Evolutionary conservation across 257 asterid genomes (phyloP).

Genomic region (Capsicum rhomboideum): DNA sequence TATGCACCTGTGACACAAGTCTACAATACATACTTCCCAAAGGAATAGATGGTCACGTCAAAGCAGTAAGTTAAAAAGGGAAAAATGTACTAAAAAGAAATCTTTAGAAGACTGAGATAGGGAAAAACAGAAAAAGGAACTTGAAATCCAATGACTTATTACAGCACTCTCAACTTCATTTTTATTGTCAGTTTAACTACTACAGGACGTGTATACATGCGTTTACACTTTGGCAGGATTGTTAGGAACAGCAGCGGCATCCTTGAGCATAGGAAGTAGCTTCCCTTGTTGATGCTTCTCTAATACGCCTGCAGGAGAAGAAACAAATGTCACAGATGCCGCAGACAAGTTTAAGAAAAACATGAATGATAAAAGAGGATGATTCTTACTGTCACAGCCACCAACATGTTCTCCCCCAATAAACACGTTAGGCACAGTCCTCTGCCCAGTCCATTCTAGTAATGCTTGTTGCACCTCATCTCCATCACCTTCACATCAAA

Average conservation of each 20-base stretch:
- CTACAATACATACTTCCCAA: not conserved
- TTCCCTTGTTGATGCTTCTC: constrained; percentile 48
- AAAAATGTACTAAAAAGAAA: not conserved
- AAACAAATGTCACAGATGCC: not conserved
- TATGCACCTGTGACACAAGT: not conserved
- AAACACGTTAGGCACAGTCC: constrained; percentile 80
- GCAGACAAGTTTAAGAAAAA: not conserved
- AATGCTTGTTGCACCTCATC: constrained; percentile 57
- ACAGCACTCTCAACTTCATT: not conserved
- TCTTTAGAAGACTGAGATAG: not conserved
- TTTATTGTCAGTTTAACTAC: not conserved
- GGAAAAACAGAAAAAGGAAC: not conserved
- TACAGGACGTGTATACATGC: not conserved
- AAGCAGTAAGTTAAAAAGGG: not conserved
- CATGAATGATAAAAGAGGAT: not conserved
- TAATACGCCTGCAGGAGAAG: constrained; percentile 22
- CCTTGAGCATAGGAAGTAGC: constrained; percentile 53
- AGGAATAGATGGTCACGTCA: not conserved
- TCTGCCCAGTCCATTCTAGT: constrained; percentile 73
- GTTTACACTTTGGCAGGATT: constrained; percentile 17
- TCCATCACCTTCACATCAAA: constrained; percentile 49
- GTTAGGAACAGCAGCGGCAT: constrained; percentile 53
- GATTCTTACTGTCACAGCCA: constrained; percentile 62
- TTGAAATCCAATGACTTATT: not conserved
- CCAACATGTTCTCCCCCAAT: constrained; percentile 78